Base-by-base conservation (phyloP, 192 early-diverging fungal species). In the Umbelopsis vinacea region DNA sequence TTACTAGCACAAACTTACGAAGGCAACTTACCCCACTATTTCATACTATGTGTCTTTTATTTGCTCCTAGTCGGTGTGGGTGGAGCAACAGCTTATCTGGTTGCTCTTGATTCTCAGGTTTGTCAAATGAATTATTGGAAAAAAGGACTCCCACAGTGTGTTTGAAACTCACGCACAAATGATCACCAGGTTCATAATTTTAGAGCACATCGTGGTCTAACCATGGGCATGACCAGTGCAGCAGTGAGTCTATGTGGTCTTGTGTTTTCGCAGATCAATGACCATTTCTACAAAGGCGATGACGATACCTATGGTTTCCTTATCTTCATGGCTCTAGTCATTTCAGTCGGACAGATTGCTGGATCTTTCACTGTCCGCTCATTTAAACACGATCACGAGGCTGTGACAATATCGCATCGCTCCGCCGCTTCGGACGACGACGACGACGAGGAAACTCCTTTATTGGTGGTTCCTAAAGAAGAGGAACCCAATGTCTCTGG, bases 241-340 rank as follows among this genome's bases (percentile, higher is more conserved):
- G 63, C 72, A 8, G 14, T 78, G 1, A 72, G 76, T 55, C 38
- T 78, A 9, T 74, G 76, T 66, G 76, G 76, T 17, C 72, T 78
- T 38, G 72, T 78, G 19, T 78, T 74, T 45, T 74, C 76, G 7
- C 76, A 78, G 48, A 74, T 78, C 26, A 78, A 78, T 48, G 76
- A 78, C 47, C 45, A 54, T 45, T 74, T 68, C 69, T 78, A 74
- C 47, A 73, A 70, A 46, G 68, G 53, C 10, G 75, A 78, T 40
- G 50, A 74, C n/a, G 46, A 47, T 37, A 71, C 52, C 0, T 78
- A 74, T 57, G 50, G 23, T 37, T 78, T 78, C 63, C 52, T 78
- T 37, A 22, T 78, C 21, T 78, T 78, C 35, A 70, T 74, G 37
- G 68, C 71, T 2, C 2, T 55, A 0, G 63, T 60, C 3, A 53